These are phyloP conservation scores for Geotrichum restrictum DNA, from an alignment of 1,139 yeast species.

Conservation along the genomic window DNA sequence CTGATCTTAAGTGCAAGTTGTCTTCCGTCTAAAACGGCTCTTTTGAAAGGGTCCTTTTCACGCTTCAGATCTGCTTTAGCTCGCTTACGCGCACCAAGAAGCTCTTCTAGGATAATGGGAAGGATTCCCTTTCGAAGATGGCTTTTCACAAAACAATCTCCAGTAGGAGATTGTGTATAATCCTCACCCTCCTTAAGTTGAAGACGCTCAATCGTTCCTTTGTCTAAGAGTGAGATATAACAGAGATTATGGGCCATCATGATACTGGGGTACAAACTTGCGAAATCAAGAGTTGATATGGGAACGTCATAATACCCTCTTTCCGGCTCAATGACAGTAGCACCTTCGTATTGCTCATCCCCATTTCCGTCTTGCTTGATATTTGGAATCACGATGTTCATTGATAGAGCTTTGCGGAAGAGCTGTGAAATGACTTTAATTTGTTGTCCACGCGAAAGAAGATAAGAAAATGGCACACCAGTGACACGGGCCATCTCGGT, in stretches of 20 bases:
- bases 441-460: constrained; percentile 91
- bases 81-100: constrained; percentile 84
- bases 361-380: constrained; percentile 73
- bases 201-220: constrained; percentile 63
- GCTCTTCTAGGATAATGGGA: constrained; percentile 86
- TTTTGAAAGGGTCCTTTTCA: constrained; percentile 89
- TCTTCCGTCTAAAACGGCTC: constrained; percentile 93
- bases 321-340: constrained; percentile 94
- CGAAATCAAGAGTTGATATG: constrained; percentile 95
- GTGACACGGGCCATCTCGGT: constrained; percentile 99
- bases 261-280: constrained; percentile 94
- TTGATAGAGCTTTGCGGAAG: constrained; percentile 82
- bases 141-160: constrained; percentile 65
- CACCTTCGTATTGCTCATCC: constrained; percentile 96
- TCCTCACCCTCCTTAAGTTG: constrained; percentile 66
- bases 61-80: constrained; percentile 87
- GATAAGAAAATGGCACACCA: constrained; percentile 92
- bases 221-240: constrained; percentile 79
- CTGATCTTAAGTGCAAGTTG: constrained; percentile 94
- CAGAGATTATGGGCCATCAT: constrained; percentile 99
- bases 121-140: constrained; percentile 73
- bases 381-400: constrained; percentile 85
- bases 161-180: constrained; percentile 84
- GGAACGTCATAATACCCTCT: constrained; percentile 97
- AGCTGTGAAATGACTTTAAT: constrained; percentile 94